Conservation (phyloP, 805 yeast species). For the Jamesozyma spencerorum region DNA sequence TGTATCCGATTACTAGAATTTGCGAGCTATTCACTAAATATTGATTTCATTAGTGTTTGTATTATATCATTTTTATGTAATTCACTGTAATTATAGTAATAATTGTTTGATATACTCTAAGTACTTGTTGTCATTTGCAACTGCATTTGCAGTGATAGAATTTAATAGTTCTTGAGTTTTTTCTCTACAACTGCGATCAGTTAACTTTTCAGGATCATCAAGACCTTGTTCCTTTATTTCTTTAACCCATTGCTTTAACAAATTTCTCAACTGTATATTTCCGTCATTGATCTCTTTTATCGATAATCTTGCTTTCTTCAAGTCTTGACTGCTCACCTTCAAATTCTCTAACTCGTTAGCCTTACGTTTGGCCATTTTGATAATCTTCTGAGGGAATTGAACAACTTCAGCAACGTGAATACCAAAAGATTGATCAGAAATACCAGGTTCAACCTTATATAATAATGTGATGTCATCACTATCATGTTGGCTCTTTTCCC, state of each 20-base stretch:
- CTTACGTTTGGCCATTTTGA: conserved; percentile 91
- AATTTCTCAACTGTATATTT: conserved; percentile 37
- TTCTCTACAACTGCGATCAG: conserved; percentile 30
- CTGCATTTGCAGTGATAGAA: conserved; percentile 10
- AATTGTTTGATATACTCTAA: conserved; percentile 16
- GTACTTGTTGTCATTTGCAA: conserved; percentile 10
- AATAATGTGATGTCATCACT: conserved; percentile 71
- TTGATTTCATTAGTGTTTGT: not conserved
- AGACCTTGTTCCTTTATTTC: conserved; percentile 31
- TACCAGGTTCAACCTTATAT: conserved; percentile 94
- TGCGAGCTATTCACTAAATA: not conserved
- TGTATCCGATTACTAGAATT: not conserved
- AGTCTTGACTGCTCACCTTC: conserved; percentile 33
- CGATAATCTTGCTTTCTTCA: conserved; percentile 43
- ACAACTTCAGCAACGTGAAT: conserved; percentile 96
- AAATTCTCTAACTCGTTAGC: conserved; percentile 76
- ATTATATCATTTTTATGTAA: not conserved
- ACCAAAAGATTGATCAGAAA: conserved; percentile 92
- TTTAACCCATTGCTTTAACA: conserved; percentile 47
- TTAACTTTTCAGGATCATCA: conserved; percentile 15
- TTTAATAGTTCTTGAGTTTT: conserved; percentile 19
- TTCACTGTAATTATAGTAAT: conserved; percentile 8
- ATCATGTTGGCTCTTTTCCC: conserved; percentile 20
- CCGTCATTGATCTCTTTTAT: conserved; percentile 44
- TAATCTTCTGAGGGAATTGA: conserved; percentile 81